These are phyloP conservation scores for Neonectria faginata DNA, from an alignment of 2,329 filamentous ascomycete genomes.

Conservation along the genomic window DNA sequence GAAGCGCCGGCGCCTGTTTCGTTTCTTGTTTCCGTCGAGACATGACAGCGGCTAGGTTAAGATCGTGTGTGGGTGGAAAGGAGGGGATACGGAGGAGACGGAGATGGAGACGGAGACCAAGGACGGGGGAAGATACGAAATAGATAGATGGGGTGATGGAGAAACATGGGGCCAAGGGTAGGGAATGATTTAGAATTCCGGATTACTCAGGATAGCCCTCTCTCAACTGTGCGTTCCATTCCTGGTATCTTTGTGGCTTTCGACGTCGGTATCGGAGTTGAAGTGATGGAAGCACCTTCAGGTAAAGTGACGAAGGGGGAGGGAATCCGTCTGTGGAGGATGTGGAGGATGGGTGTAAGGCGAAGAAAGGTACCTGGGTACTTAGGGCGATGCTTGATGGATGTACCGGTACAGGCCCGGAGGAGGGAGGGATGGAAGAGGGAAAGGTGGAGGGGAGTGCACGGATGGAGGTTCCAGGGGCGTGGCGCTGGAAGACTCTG, in stretches of 20 bases:
- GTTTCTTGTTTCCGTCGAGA: slow-evolving; percentile 43
- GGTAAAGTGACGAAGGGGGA: slow-evolving; percentile 2
- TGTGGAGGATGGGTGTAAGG: slow-evolving; percentile 5
- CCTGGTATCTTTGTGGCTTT: slow-evolving; percentile 11
- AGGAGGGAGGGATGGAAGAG: no score
- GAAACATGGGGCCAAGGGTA: slow-evolving; percentile 15
- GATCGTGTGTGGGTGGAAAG: slow-evolving; percentile 26
- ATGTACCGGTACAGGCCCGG: slow-evolving; percentile 37
- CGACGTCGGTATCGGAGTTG: slow-evolving; percentile 1
- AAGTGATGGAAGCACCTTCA: background rate
- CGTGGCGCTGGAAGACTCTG: slow-evolving; percentile 18
- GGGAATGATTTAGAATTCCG: slow-evolving; percentile 4
- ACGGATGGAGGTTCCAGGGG: slow-evolving; percentile 20
- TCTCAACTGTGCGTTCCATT: slow-evolving; percentile 1
- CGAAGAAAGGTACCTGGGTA: slow-evolving; percentile 14
- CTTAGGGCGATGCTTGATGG: slow-evolving; percentile 22
- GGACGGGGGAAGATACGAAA: slow-evolving; percentile 15
- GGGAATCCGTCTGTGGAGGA: background rate
- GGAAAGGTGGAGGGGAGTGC: slow-evolving; percentile 5
- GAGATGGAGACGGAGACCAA: slow-evolving; percentile 15
- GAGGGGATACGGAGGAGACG: slow-evolving; percentile 8
- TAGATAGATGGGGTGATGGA: slow-evolving; percentile 14
- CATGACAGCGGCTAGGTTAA: slow-evolving; percentile 40
- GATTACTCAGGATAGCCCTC: slow-evolving; percentile 8
- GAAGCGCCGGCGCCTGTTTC: slow-evolving; percentile 47